A percentile compares a stretch with the other conserved stretches of the same genome.
These are phyloP conservation scores for Diplocarpon rosae DNA, from an alignment of 2,329 filamentous ascomycete species.

Conservation along the genomic window DNA sequence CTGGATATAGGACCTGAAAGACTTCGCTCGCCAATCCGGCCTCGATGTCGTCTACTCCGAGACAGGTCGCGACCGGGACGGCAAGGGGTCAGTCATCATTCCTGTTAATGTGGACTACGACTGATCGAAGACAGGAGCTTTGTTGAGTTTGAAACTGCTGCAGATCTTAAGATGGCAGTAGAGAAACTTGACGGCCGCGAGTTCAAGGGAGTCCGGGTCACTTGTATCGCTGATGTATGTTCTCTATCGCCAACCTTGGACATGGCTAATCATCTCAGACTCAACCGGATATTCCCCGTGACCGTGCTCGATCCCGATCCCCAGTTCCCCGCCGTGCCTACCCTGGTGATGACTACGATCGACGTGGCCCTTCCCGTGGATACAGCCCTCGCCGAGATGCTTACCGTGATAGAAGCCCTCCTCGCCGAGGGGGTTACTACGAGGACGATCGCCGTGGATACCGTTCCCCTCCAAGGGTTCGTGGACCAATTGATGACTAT, in stretches of 20 bases:
- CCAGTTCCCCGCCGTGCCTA: constrained; percentile 57
- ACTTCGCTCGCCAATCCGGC: constrained; percentile 94
- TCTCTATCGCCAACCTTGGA: constrained; percentile 10
- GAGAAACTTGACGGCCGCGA: constrained; percentile 90
- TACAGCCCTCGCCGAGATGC: constrained; percentile 74
- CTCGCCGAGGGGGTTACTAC: constrained; percentile 76
- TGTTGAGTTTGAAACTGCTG: constrained; percentile 92
- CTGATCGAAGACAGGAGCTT: constrained; percentile 48
- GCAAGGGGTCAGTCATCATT: constrained; percentile 63
- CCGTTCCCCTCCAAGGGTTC: constrained; percentile 67
- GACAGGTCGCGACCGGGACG: constrained; percentile 82
- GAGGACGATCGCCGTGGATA: constrained; percentile 67
- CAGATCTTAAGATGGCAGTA: constrained; percentile 80
- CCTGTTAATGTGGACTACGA: neutral
- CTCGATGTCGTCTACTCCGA: constrained; percentile 98
- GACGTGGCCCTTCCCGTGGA: constrained; percentile 67
- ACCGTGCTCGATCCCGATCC: constrained; percentile 71
- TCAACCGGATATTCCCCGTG: constrained; percentile 61
- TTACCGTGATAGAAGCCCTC: constrained; percentile 80
- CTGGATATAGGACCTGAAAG: constrained; percentile 94
- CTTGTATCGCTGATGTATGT: constrained; percentile 77
- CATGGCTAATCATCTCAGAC: constrained; percentile 40
- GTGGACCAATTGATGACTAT: constrained; percentile 66
- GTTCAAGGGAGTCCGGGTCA: constrained; percentile 83
- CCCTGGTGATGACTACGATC: constrained; percentile 72